phyloP scores from a whole-genome alignment of 108 stramenopile genomes.

The Epipyxis sp. region DNA sequence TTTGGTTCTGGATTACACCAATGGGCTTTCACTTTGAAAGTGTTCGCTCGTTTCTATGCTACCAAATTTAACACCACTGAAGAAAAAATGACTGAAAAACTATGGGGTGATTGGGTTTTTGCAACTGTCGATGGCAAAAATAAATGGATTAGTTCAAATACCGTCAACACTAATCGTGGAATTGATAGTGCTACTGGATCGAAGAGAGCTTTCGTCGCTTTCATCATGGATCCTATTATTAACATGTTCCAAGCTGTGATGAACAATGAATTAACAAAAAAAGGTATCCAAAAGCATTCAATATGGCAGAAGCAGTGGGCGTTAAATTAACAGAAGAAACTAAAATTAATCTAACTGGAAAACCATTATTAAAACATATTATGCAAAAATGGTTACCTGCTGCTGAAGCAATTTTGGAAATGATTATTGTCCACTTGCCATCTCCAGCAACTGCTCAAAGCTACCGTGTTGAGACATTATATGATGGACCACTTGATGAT shows the following conservation, averaged over 20 bases:
- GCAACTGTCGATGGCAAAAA: slow-evolving; percentile 26
- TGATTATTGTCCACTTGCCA: slow-evolving; percentile 99
- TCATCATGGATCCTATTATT: slow-evolving; percentile 92
- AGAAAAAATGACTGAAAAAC: slow-evolving; percentile 97
- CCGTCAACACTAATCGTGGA: slow-evolving; percentile 43
- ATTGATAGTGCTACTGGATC: slow-evolving; percentile 54
- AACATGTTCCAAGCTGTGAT: slow-evolving; percentile 97
- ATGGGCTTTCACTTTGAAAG: slow-evolving; percentile 99
- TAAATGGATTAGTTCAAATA: slow-evolving; percentile 20
- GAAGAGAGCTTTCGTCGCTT: slow-evolving; percentile 98
- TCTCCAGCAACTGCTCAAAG: slow-evolving; percentile 90
- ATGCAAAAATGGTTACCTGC: slow-evolving; percentile 99
- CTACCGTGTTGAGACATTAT: slow-evolving; percentile 97
- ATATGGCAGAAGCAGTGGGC: slow-evolving; percentile 98
- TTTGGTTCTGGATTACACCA: slow-evolving; percentile 99
- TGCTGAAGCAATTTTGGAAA: slow-evolving; percentile 98
- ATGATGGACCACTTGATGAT: slow-evolving; percentile 98
- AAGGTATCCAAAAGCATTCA: slow-evolving; percentile 84
- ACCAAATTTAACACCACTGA: slow-evolving; percentile 94
- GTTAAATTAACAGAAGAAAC: slow-evolving; percentile 80
- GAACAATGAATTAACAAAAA: slow-evolving; percentile 73
- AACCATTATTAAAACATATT: slow-evolving; percentile 97
- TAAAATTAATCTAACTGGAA: slow-evolving; percentile 90
- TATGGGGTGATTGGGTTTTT: slow-evolving; percentile 99
- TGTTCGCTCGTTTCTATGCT: slow-evolving; percentile 96